Percentiles rank a stretch among this genome's conserved stretches.
phyloP scores from a whole-genome alignment of 2,329 filamentous ascomycete genomes.

The Ascomycota sp. region DNA sequence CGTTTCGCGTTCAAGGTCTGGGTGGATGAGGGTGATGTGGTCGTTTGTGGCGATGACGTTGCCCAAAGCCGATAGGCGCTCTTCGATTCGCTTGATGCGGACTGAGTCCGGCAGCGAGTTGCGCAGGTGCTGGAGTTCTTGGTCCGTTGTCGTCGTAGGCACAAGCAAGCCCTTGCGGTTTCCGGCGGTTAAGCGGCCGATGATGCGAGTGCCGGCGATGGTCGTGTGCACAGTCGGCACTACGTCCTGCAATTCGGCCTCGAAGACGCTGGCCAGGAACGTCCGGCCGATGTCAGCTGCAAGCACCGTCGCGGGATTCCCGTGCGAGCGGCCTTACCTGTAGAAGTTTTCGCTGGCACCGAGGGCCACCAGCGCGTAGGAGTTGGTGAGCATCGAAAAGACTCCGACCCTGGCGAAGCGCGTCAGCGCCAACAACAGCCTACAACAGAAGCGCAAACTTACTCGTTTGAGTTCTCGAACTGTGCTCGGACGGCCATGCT shows the following conservation, averaged over 20 bases:
- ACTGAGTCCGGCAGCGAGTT: conserved; percentile 84
- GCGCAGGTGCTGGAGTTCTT: conserved; percentile 91
- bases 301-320: no score
- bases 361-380: conserved; percentile 82
- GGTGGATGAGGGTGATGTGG: conserved; percentile 89
- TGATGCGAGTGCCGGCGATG: conserved; percentile 89
- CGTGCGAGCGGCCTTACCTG: no score
- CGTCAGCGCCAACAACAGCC: conserved; percentile 1
- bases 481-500: conserved; percentile 48
- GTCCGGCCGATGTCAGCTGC: no score
- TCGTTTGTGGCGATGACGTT: conserved; percentile 96
- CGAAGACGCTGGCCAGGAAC: conserved; percentile 89
- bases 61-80: conserved; percentile 81
- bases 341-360: conserved; percentile 98
- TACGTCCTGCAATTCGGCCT: conserved; percentile 90
- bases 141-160: conserved; percentile 87
- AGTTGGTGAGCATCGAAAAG: conserved; percentile 91
- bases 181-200: conserved; percentile 84
- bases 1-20: conserved; percentile 89
- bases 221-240: conserved; percentile 94
- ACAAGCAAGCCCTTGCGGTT: conserved; percentile 96
- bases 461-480: conserved; percentile 88
- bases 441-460: conserved; percentile 14
- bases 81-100: conserved; percentile 93
- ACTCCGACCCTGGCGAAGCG: conserved; percentile 58